Conservation (phyloP, 208 protist species). For the Trichomonas tenax region DNA sequence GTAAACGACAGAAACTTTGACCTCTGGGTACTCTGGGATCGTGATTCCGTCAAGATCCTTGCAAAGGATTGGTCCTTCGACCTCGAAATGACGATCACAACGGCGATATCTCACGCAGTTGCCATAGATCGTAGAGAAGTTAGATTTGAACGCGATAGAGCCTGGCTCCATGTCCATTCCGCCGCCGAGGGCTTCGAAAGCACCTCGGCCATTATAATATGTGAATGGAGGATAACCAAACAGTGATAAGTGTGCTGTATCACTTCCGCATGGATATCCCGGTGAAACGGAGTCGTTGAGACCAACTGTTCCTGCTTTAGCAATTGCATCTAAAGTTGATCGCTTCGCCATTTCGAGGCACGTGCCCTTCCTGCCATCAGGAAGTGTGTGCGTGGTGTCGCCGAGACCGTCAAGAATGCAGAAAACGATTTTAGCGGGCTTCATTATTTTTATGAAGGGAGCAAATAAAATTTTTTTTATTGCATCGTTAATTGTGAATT, state of each 20-base stretch:
- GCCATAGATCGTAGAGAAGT: background rate
- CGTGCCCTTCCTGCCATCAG: background rate
- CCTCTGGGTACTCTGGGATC: background rate
- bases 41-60: background rate
- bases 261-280: slow-evolving; percentile 5
- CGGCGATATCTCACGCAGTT: background rate
- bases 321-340: slow-evolving; percentile 11
- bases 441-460: background rate
- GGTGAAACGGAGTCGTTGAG: slow-evolving; percentile 6
- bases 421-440: background rate
- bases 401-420: background rate
- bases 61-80: background rate
- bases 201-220: slow-evolving; percentile 21
- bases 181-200: background rate
- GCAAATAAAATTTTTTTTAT: too few relatives aligned
- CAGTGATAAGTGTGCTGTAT: slow-evolving; percentile 1
- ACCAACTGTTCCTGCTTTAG: background rate
- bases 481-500: too few relatives aligned
- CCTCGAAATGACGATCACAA: background rate
- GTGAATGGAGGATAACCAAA: slow-evolving; percentile 18
- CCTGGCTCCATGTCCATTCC: background rate
- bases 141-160: background rate
- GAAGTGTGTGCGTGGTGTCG: background rate
- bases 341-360: background rate
- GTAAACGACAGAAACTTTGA: background rate